Percentiles rank a stretch among this genome's conserved stretches.
Conservation (phyloP, 805 yeast genomes). For the Naumovozyma baii region DNA sequence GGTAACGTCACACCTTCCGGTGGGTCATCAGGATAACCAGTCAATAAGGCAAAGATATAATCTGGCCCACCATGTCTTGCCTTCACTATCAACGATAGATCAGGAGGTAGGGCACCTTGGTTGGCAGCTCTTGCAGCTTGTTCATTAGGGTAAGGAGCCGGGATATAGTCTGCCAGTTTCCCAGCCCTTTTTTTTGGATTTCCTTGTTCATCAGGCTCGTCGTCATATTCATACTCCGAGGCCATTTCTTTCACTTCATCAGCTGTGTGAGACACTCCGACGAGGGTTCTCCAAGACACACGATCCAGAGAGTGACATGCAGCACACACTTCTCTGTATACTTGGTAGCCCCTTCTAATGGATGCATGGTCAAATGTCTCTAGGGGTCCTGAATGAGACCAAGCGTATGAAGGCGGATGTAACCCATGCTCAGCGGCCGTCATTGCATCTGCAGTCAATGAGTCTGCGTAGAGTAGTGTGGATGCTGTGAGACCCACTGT, state of each 20-base stretch:
- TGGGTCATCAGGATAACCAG: conserved; percentile 98
- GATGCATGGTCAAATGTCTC: conserved; percentile 89
- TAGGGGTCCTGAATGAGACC: conserved; percentile 93
- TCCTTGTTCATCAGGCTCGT: conserved; percentile 98
- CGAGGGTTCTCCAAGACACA: conserved; percentile 96
- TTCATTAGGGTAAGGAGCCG: conserved; percentile 93
- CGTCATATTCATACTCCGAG: conserved; percentile 95
- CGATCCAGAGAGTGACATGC: conserved; percentile 96
- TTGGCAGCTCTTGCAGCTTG: conserved; percentile 99
- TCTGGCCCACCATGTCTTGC: conserved; percentile 98
- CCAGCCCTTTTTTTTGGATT: conserved; percentile 97
- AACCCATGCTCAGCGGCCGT: conserved; percentile 98
- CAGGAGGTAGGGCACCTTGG: conserved; percentile 99
- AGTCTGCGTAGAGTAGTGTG: conserved; percentile 71
- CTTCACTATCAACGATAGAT: conserved; percentile 90
- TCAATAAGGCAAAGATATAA: conserved; percentile 86
- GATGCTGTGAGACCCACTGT: conserved; percentile 80
- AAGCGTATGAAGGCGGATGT: conserved; percentile 85
- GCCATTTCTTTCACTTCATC: conserved; percentile 87
- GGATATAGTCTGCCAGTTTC: conserved; percentile 90
- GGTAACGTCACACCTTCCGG: conserved; percentile 95
- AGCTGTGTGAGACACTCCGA: conserved; percentile 91
- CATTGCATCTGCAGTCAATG: conserved; percentile 87
- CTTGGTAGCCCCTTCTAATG: conserved; percentile 98
- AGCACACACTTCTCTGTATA: conserved; percentile 97